Base-by-base conservation (phyloP, 1,139 yeast species). In the Saccharomyces hybrid region DNA sequence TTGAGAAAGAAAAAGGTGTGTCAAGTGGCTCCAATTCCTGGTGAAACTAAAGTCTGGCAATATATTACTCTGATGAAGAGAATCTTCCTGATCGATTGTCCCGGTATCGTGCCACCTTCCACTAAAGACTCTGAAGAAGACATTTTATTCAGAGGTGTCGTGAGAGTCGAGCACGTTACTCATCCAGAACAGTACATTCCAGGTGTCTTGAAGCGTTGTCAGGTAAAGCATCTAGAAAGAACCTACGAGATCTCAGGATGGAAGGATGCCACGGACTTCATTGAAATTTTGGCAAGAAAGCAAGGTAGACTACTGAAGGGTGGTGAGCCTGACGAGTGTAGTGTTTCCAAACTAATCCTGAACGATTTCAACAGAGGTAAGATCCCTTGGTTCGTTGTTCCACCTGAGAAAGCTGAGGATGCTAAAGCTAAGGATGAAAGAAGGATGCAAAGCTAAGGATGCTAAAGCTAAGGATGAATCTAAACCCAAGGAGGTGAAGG, bases 1-100 rank as follows among this genome's bases (percentile, higher is more conserved):
- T 77, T 93, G 62, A 83, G 97, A 70, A 84, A 85, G 71, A 93
- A 93, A 79, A 93, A 93, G 76, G 99, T 93, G 49, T 95, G 99
- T 75, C 85, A 81, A 50, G 98, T 93, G 51, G 99, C 99, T 1
- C 99, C 99, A 51, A 90, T 93, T 65, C 99, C 99, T 31, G 99
- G 99, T 70, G 99, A 93, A 71, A 93, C 99, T 49, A 93, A 93
- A 73, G 98, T 93, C 48, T 93, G 99, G 99, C 99, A 93, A 76
- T 93, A 93, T 75, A 90, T 93, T 66, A 91, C 99, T 2, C 78
- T 93, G 67, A 93, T 93, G 97, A 90, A 91, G 78, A 81, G 91
- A 64, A 93, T 93, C 54, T 93, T 90, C 73, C 77, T 93, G 65
- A 93, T 93, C 67, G 99, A 93, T 74, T 93, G 99, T 77, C 99